These are phyloP conservation scores for Triticum aestivum DNA, from an alignment of 176 grass and related monocot genomes.

Conservation along the genomic window DNA sequence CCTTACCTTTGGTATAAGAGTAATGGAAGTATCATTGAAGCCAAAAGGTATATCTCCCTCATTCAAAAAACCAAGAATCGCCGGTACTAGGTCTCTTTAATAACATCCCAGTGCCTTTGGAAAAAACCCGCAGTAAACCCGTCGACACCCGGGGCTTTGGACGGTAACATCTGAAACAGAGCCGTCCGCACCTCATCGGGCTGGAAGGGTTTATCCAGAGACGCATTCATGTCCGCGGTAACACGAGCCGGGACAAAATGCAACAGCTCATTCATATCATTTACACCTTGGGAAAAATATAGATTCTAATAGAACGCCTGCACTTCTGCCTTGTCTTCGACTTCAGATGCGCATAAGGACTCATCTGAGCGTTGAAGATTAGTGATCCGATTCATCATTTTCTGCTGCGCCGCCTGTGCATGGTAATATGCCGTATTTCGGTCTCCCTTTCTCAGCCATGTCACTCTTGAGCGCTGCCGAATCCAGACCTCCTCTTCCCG, in stretches of 20 bases:
- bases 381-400: not conserved
- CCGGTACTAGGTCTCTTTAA: not conserved
- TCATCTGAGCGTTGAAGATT: not conserved
- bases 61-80: not conserved
- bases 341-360: not conserved
- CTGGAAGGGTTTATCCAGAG: not conserved
- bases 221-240: not conserved
- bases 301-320: not conserved
- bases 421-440: not conserved
- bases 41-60: not conserved
- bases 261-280: not conserved
- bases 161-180: not conserved
- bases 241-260: not conserved
- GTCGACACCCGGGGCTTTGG: not conserved
- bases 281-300: not conserved
- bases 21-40: no score
- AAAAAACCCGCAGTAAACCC: not conserved
- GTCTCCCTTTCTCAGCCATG: not conserved
- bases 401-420: not conserved
- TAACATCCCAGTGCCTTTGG: not conserved
- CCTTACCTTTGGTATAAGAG: no score
- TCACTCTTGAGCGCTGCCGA: not conserved
- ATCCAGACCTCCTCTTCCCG: not conserved
- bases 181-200: not conserved
- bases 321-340: not conserved